These are phyloP conservation scores for Avena atlantica DNA, from an alignment of 176 grass and related monocot genomes.

Conservation along the genomic window DNA sequence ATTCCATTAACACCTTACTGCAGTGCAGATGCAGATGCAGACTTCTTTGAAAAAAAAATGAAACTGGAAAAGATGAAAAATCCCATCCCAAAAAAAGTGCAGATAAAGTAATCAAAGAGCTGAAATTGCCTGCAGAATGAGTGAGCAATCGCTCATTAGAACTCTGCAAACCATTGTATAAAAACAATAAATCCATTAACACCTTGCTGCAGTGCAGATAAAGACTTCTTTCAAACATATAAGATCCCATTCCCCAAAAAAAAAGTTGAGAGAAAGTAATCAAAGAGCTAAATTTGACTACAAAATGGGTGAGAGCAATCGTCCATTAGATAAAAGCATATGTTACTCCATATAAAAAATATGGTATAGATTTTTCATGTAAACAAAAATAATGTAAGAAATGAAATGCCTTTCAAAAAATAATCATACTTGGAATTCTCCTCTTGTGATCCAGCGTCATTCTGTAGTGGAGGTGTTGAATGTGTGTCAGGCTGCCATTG, in stretches of 20 bases:
- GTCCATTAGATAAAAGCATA: neutral
- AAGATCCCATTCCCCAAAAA: too few species aligned
- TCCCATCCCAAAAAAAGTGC: neutral
- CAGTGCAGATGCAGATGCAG: constrained; percentile 26
- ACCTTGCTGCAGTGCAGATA: too few species aligned
- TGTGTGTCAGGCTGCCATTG: constrained; percentile 67
- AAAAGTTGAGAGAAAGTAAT: too few species aligned
- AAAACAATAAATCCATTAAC: too few species aligned
- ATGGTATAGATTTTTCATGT: constrained; percentile 20
- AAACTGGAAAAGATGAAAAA: neutral
- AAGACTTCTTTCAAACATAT: too few species aligned
- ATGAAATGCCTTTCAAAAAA: neutral
- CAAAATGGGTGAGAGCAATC: neutral
- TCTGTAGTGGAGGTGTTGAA: constrained; percentile 52
- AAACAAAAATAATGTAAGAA: constrained; percentile 8
- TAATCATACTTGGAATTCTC: constrained; percentile 89
- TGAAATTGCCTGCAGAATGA: neutral
- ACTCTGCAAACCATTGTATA: constrained; percentile 54
- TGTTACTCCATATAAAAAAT: constrained; percentile 22
- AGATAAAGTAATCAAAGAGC: constrained; percentile 20
- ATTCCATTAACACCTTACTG: constrained; percentile 5
- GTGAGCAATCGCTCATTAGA: neutral
- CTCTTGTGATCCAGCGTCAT: constrained; percentile 57
- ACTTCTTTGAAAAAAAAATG: neutral
- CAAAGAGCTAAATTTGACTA: too few species aligned